Percentiles rank a stretch among this genome's conserved stretches.
Conservation (phyloP, 2,329 filamentous ascomycete species). For the Fusarium goolgardi region DNA sequence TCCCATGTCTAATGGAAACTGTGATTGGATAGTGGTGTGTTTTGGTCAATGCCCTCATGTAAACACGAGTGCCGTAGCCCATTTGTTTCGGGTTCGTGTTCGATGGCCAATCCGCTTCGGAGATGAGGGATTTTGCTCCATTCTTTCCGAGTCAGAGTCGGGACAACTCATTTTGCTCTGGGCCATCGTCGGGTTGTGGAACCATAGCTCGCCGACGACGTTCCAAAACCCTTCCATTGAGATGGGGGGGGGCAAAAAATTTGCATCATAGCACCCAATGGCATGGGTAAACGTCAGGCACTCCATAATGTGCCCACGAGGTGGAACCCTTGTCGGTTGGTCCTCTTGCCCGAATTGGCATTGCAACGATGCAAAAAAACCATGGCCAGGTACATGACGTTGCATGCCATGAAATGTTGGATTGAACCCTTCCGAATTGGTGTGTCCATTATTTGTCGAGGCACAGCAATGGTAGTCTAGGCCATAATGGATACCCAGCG, state of each 20-base stretch:
- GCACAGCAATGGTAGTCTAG: slow-evolving; percentile 35
- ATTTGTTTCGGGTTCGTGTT: slow-evolving; percentile 37
- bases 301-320: slow-evolving; percentile 30
- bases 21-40: slow-evolving; percentile 29
- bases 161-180: slow-evolving; percentile 19
- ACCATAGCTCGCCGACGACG: slow-evolving; percentile 27
- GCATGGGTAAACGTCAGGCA: slow-evolving; percentile 34
- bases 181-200: slow-evolving; percentile 38
- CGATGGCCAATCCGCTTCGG: slow-evolving; percentile 12
- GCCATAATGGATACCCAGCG: slow-evolving; percentile 63
- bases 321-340: slow-evolving; percentile 28
- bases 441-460: slow-evolving; percentile 4
- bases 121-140: slow-evolving; percentile 17
- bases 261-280: slow-evolving; percentile 47
- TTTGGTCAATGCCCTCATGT: slow-evolving; percentile 24
- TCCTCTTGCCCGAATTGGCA: slow-evolving; percentile 40
- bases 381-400: slow-evolving; percentile 46
- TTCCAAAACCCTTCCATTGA: slow-evolving; percentile 47
- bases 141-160: slow-evolving; percentile 37
- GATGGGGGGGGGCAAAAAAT: slow-evolving; percentile 43
- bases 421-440: slow-evolving; percentile 15
- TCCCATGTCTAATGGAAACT: slow-evolving; percentile 40
- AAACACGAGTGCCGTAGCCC: slow-evolving; percentile 27
- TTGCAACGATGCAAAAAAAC: slow-evolving; percentile 43
- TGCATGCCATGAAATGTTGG: slow-evolving; percentile 13